Evolutionary conservation across 768 basidiomycete species (phyloP).

Genomic region (Suillus subalutaceus): DNA sequence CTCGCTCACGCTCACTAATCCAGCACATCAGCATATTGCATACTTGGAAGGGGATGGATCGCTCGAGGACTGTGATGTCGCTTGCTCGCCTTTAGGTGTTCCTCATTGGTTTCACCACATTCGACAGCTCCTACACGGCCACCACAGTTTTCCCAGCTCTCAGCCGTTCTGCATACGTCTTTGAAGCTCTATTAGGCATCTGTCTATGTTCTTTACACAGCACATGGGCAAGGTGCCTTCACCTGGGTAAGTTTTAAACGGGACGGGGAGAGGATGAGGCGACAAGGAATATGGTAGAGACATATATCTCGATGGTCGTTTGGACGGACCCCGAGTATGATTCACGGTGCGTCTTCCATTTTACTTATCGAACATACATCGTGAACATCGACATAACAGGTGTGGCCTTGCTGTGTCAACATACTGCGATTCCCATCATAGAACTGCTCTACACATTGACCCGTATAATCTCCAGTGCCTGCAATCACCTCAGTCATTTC

Average conservation of each 20-base stretch:
- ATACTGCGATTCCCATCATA: background rate
- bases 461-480: no score
- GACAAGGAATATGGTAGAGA: background rate
- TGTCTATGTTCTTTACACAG: background rate
- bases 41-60: no score
- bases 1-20: no score
- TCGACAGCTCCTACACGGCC: no score
- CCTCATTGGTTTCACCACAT: no score
- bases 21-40: no score
- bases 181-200: background rate
- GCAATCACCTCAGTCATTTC: no score
- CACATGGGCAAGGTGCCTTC: background rate
- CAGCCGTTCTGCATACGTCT: background rate
- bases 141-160: conserved; percentile 4
- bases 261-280: background rate
- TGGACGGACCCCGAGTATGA: background rate
- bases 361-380: background rate
- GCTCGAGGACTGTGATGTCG: no score
- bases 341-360: background rate
- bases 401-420: background rate
- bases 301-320: background rate
- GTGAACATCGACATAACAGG: background rate
- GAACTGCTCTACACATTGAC: no score
- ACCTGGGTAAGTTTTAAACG: background rate
- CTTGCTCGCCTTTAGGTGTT: no score